Base-by-base conservation (phyloP, 225 moss, liverwort and hornwort species). In the Bryoerythrophyllum caledonicum region DNA sequence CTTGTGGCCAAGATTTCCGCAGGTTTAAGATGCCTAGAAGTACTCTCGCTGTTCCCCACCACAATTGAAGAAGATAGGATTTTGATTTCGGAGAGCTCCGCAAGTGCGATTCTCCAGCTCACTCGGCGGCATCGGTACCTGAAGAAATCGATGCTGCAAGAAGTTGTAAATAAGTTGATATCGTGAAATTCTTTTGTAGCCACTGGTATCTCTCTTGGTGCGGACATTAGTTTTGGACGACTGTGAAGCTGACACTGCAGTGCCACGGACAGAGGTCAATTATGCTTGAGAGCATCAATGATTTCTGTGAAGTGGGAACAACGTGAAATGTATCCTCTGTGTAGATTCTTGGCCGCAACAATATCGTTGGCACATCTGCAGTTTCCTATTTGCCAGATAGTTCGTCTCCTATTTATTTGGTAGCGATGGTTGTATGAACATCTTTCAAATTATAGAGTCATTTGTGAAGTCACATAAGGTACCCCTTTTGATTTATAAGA, bases 1-100 rank as follows among this genome's bases (percentile, higher is more conserved):
- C 86, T 96, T 16, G 73, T 90, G 67, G 90, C 88, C 68, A 88
- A 84, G 82, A 82, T 94, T 66, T 91, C 94, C 24, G 88, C 84
- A 65, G 90, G 86, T 32, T 78, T 94, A 37, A 81, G 96, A 65
- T 94, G 91, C 64, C 84, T 85, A 9, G 85, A 96, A 81, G 76
- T 96, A 9, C 81, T 96, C 56, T 82, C 85, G 55, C 82, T 88
- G 23, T 90, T 96, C 41, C 81, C 91, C 40, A 92, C 96, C 28
- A 87, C 89, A 32, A 71, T 91, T 34, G 90, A 90, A 63, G 82
- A 96, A 76, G 96, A 96, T 75, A 53, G 30, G 63, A 60, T 62
- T 30, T 77, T 94, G 55, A 60, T 96, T 27, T 70, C 57, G 30
- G 71, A 63, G 14, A 76, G 21, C 78, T 73, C 76, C 56, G 76